These are phyloP conservation scores for Phytophthora cactorum DNA, from an alignment of 352 stramenopile species.

Conservation along the genomic window DNA sequence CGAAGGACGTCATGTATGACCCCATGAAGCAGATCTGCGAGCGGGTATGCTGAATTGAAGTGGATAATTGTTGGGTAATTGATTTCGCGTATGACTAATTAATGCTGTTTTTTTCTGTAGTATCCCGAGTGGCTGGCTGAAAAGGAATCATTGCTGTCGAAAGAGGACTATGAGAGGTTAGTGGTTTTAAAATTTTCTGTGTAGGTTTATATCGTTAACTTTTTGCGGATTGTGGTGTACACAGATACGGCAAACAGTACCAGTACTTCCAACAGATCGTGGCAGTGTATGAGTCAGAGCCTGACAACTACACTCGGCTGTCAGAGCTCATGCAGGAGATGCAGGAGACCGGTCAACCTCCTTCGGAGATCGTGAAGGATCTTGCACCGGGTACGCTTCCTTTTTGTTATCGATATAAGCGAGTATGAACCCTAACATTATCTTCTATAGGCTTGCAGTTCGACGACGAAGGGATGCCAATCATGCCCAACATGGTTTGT, in stretches of 20 bases:
- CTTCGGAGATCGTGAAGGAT: conserved; percentile 98
- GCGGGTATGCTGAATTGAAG: conserved; percentile 44
- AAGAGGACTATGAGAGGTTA: conserved; percentile 92
- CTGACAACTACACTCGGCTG: conserved; percentile 94
- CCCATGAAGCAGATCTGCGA: conserved; percentile 97
- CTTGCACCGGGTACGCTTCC: conserved; percentile 88
- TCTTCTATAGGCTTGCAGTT: conserved; percentile 89
- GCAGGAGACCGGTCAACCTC: conserved; percentile 94
- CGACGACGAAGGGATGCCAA: conserved; percentile 96
- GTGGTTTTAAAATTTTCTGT: not conserved
- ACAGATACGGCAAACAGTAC: conserved; percentile 96
- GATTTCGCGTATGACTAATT: too few relatives aligned
- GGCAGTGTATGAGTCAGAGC: conserved; percentile 96
- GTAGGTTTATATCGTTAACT: conserved; percentile 7
- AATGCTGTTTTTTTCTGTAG: conserved; percentile 35
- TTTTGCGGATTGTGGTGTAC: not conserved
- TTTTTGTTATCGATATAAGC: not conserved
- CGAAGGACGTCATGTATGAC: conserved; percentile 99
- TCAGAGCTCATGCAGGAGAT: conserved; percentile 98
- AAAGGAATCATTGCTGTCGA: conserved; percentile 88
- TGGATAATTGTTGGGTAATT: not conserved
- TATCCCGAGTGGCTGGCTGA: conserved; percentile 97
- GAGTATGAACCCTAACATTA: conserved; percentile 1
- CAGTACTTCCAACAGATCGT: conserved; percentile 98
- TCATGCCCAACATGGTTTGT: conserved; percentile 94